Evolutionary conservation across 768 basidiomycete species (phyloP).

Genomic region (Panus rudis): DNA sequence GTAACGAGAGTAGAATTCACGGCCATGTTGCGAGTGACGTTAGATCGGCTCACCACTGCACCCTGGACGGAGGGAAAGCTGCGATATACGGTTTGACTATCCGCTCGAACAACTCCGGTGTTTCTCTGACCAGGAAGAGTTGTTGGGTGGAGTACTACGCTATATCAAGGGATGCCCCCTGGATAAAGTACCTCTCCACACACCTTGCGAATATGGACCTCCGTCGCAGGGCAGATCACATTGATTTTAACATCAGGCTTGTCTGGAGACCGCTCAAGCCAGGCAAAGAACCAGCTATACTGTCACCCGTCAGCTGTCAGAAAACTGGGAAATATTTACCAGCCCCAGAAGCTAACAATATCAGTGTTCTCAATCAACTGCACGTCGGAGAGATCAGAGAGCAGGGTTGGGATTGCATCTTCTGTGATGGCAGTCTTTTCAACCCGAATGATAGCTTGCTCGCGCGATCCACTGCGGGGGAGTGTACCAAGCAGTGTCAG

Average conservation of each 20-base stretch:
- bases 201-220: slow-evolving; percentile 83
- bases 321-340: not conserved
- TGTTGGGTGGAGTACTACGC: slow-evolving; percentile 74
- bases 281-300: slow-evolving; percentile 81
- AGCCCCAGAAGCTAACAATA: slow-evolving; percentile 44
- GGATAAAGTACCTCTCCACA: slow-evolving; percentile 1
- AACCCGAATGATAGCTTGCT: slow-evolving; percentile 57
- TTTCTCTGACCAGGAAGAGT: slow-evolving; percentile 71
- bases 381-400: slow-evolving; percentile 35
- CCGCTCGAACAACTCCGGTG: slow-evolving; percentile 63
- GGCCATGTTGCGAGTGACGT: not conserved
- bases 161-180: not conserved
- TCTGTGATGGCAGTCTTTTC: slow-evolving; percentile 47
- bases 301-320: slow-evolving; percentile 21
- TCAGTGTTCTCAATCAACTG: slow-evolving; percentile 55
- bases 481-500: slow-evolving; percentile 66
- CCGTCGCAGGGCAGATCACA: slow-evolving; percentile 83
- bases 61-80: slow-evolving; percentile 67
- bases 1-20: not conserved
- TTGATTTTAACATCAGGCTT: slow-evolving; percentile 75
- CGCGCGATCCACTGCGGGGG: slow-evolving; percentile 19
- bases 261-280: slow-evolving; percentile 38
- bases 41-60: slow-evolving; percentile 57
- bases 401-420: too few species aligned
- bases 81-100: slow-evolving; percentile 77